These are phyloP conservation scores for Fomitopsis pinicola DNA, from an alignment of 1,284 basidiomycete genomes.

Conservation along the genomic window DNA sequence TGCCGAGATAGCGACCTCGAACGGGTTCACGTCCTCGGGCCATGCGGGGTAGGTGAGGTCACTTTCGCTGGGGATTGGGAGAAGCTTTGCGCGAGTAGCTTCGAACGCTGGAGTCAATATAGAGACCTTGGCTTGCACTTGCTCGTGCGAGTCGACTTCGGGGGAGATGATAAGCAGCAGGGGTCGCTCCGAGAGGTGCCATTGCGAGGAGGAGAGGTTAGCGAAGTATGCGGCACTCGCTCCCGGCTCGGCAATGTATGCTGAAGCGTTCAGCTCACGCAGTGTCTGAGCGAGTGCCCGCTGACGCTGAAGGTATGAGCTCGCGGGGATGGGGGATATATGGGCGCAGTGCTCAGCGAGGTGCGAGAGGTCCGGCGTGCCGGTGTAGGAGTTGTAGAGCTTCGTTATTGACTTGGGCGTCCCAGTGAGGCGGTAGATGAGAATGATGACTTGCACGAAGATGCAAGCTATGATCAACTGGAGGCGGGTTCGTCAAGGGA, in stretches of 20 bases:
- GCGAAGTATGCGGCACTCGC: conserved; percentile 68
- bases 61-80: conserved; percentile 45
- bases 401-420: conserved; percentile 1
- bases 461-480: conserved; percentile 11
- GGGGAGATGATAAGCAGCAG: conserved; percentile 67
- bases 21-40: conserved; percentile 74
- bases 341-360: conserved; percentile 48
- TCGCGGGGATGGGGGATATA: conserved; percentile 41
- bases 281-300: conserved; percentile 47
- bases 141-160: conserved; percentile 20
- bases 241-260: conserved; percentile 75
- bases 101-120: conserved; percentile 80
- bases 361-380: conserved; percentile 29
- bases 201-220: conserved; percentile 59
- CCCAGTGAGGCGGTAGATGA: conserved; percentile 6
- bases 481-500: not conserved
- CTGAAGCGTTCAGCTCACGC: conserved; percentile 44
- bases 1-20: conserved; percentile 45
- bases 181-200: conserved; percentile 76
- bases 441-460: conserved; percentile 8
- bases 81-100: conserved; percentile 58
- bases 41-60: conserved; percentile 59
- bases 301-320: conserved; percentile 53
- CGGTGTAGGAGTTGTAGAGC: not conserved
- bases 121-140: conserved; percentile 41